Evolutionary conservation across 352 stramenopile species (phyloP).

Genomic region (Phytophthora gonapodyides): DNA sequence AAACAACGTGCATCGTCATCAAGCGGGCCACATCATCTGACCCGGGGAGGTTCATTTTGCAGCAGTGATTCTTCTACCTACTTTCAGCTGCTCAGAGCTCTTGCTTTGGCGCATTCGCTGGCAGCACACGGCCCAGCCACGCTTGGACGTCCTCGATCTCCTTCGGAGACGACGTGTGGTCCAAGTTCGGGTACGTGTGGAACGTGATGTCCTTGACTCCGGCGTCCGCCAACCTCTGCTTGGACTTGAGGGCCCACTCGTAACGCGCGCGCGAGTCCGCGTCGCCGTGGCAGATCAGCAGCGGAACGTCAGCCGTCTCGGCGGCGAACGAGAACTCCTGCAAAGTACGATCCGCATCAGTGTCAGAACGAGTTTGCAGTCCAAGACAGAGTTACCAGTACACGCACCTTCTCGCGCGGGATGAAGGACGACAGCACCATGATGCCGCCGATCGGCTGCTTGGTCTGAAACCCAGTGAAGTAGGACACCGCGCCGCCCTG

Average conservation of each 20-base stretch:
- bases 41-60: not conserved
- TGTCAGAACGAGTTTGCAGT: not conserved
- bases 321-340: conserved; percentile 51
- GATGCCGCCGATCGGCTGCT: conserved; percentile 64
- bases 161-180: conserved; percentile 52
- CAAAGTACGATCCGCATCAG: not conserved
- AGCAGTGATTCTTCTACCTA: not conserved
- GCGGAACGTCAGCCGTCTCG: conserved; percentile 52
- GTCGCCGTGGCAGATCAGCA: conserved; percentile 77
- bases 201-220: conserved; percentile 66
- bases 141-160: conserved; percentile 57
- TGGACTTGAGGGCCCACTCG: conserved; percentile 46
- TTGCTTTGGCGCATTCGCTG: conserved; percentile 18
- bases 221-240: conserved; percentile 44
- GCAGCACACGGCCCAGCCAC: conserved; percentile 59
- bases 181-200: conserved; percentile 61
- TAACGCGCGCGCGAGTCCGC: conserved; percentile 56
- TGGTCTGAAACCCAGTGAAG: conserved; percentile 71
- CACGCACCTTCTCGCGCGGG: conserved; percentile 49
- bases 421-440: conserved; percentile 79
- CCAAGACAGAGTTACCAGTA: not conserved
- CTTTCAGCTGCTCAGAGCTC: conserved; percentile 10
- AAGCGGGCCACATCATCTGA: too few species aligned
- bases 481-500: conserved; percentile 93
- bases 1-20: too few species aligned